Evolutionary conservation across 371 early-diverging fungal species (phyloP).

Genomic region (Vairimorpha necatrix): DNA sequence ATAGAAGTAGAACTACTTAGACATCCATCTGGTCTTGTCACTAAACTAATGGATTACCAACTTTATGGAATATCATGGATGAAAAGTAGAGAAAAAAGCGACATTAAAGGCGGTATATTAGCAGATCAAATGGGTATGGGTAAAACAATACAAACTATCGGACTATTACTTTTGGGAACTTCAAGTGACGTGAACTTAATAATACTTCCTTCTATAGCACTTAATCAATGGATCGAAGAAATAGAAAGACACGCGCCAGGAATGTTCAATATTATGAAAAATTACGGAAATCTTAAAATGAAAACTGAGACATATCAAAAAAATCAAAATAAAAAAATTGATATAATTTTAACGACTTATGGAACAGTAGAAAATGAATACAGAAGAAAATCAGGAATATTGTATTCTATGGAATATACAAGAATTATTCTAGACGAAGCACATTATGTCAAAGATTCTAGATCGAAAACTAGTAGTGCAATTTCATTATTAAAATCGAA

Average conservation of each 20-base stretch:
- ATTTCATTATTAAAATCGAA: slow-evolving; percentile 76
- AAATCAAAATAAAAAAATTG: slow-evolving; percentile 73
- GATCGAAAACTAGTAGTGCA: slow-evolving; percentile 80
- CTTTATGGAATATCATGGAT: slow-evolving; percentile 7
- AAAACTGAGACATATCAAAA: slow-evolving; percentile 71
- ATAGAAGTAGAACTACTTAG: not conserved
- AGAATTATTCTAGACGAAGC: slow-evolving; percentile 96
- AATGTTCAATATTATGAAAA: slow-evolving; percentile 72
- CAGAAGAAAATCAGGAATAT: slow-evolving; percentile 55
- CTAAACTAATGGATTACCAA: slow-evolving; percentile 6
- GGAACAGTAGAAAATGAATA: slow-evolving; percentile 74
- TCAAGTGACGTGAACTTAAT: slow-evolving; percentile 67
- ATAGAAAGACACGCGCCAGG: slow-evolving; percentile 83
- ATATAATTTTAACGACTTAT: slow-evolving; percentile 90
- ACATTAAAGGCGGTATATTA: slow-evolving; percentile 68
- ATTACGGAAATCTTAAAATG: slow-evolving; percentile 75
- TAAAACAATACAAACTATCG: slow-evolving; percentile 89
- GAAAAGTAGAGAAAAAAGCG: slow-evolving; percentile 5
- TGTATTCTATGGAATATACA: slow-evolving; percentile 79
- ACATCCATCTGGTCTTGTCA: not conserved
- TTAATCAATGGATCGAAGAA: slow-evolving; percentile 91
- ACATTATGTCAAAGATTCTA: slow-evolving; percentile 96
- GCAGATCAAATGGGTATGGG: slow-evolving; percentile 95
- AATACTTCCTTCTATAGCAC: slow-evolving; percentile 89
- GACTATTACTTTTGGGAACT: slow-evolving; percentile 68